Conservation (phyloP, 768 basidiomycete genomes). For the Trametes cubensis region DNA sequence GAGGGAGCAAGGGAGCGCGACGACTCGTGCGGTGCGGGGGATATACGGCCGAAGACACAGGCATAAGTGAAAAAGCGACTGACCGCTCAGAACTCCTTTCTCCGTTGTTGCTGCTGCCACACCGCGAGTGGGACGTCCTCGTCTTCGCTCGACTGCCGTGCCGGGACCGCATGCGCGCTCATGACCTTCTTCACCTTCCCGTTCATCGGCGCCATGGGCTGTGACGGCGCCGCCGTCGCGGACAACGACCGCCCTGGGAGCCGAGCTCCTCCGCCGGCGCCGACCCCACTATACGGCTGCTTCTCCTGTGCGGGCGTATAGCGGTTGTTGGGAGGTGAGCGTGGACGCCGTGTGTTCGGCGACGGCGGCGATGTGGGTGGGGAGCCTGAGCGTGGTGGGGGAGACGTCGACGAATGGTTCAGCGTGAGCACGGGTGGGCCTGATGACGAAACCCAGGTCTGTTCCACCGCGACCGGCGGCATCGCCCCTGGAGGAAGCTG, state of each 20-base stretch:
- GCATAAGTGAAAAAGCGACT: neutral
- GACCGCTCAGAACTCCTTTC: conserved; percentile 37
- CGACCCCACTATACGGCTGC: conserved; percentile 25
- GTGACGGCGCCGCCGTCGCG: conserved; percentile 58
- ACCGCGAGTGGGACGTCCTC: conserved; percentile 81
- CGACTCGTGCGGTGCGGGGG: neutral
- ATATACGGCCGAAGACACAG: neutral
- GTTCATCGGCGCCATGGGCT: conserved; percentile 43
- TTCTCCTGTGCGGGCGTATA: conserved; percentile 39
- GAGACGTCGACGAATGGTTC: conserved; percentile 37
- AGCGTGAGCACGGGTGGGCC: conserved; percentile 30
- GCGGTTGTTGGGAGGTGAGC: conserved; percentile 57
- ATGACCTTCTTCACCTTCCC: conserved; percentile 62
- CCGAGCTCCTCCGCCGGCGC: conserved; percentile 33
- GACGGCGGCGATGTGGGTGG: conserved; percentile 35
- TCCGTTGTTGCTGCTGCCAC: conserved; percentile 71
- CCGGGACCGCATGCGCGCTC: conserved; percentile 62
- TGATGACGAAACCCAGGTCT: conserved; percentile 38
- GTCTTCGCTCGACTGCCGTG: conserved; percentile 60
- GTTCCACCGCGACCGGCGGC: conserved; percentile 49
- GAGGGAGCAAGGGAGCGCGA: neutral
- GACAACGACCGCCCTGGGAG: conserved; percentile 70
- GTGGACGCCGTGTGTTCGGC: conserved; percentile 44
- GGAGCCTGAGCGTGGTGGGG: conserved; percentile 37
- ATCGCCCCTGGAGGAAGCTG: conserved; percentile 65